phyloP scores from a whole-genome alignment of 768 basidiomycete genomes.

The Kwoniella mangroviensis region DNA sequence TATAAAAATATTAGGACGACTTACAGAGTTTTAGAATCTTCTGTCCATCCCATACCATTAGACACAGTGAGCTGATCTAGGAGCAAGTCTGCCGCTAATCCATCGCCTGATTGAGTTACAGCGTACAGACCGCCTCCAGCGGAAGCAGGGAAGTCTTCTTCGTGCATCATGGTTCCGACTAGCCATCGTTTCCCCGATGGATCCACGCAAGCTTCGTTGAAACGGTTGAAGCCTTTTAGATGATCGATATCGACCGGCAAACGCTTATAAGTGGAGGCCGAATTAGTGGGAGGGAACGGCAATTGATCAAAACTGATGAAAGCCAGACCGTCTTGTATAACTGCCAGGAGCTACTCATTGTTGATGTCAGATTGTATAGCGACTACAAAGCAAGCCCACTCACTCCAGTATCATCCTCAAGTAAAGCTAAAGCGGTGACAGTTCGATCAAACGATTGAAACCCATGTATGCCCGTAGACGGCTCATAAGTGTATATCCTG shows the following conservation, averaged over 20 bases:
- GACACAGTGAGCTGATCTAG: conserved; percentile 15
- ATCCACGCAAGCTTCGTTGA: conserved; percentile 31
- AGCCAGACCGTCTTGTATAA: conserved; percentile 11
- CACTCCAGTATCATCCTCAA: conserved; percentile 22
- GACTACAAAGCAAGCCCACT: background rate
- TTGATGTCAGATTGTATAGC: background rate
- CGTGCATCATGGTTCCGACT: conserved; percentile 13
- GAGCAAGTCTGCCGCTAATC: background rate
- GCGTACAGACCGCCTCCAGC: conserved; percentile 11
- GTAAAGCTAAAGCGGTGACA: conserved; percentile 22
- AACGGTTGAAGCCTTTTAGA: conserved; percentile 20
- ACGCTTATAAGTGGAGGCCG: background rate
- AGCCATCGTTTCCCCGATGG: conserved; percentile 16
- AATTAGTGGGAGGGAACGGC: conserved; percentile 23
- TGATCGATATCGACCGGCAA: background rate
- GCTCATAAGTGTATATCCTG: conserved; percentile 31
- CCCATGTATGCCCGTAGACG: conserved; percentile 16
- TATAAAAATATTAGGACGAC: background rate
- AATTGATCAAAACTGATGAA: conserved; percentile 11
- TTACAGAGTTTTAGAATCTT: conserved; percentile 21
- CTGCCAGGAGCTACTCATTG: conserved; percentile 14
- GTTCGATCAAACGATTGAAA: conserved; percentile 23
- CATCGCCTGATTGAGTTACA: background rate
- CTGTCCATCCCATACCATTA: conserved; percentile 26
- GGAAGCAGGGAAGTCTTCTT: background rate